Evolutionary conservation across 352 stramenopile species (phyloP), one percentile per base, ranked within the genome.

Genomic region (Pythium coloratum): DNA sequence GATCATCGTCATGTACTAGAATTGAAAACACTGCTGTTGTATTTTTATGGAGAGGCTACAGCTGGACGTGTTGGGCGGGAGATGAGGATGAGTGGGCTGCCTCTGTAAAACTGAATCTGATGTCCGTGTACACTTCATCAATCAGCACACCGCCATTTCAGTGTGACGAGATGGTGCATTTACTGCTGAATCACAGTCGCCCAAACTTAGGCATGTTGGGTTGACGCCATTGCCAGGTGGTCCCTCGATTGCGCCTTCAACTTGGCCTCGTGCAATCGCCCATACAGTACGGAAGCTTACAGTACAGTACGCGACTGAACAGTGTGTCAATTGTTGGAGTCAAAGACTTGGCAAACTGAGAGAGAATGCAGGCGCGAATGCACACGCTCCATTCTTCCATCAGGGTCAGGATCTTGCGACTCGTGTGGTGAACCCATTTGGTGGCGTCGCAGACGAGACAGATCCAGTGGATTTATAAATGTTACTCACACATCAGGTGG

Each of bases 351-450:
- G 20, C 20, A 24, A 24, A 24, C 20, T 24, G 20, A 24, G 20
- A 24, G 20, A 24, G 20, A 24, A 24, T 24, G 20, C 20, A 24
- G 20, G 0, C 20, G 20, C 20, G 20, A 24, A 24, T 24, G 20
- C 20, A 24, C 20, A 24, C 20, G 0, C 20, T 46, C 38, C 38
- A 46, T 18, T 18, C 34, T 40, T 40, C 6, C 34, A 12, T 40
- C 34, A 10, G 34, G 34, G 20, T 24, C 20, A 24, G 20, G 20
- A 40, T 40, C 34, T 40, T 40, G 6, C 34, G 34, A 38, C 34
- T 46, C 6, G 14, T 16, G 32, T 34, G 14, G 26, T 62, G 55
- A 46, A 65, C 24, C 59, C 59, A 65, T 65, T 49, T 58, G 12
- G 13, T 8, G 12, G 24, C 6, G 30, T 9, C 8, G 33, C 59